Conservation (phyloP, 495 filamentous ascomycete genomes). For the Geoglossum glabrum region DNA sequence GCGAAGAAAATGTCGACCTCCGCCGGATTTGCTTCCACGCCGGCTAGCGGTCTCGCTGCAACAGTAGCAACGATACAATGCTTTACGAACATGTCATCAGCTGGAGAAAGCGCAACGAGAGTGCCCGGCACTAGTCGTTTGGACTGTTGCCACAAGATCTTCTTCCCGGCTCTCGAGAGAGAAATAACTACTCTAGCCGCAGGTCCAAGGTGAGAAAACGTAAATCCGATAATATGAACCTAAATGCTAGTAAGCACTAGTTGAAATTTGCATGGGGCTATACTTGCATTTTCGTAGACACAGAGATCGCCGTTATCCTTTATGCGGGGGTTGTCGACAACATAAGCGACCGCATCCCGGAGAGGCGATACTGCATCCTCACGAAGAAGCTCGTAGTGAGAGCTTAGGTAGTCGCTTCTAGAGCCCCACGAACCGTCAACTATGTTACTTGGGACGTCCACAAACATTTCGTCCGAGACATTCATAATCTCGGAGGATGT, state of each 20-base stretch:
- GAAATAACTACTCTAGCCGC: conserved; percentile 54
- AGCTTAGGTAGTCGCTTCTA: conserved; percentile 17
- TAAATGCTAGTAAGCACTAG: conserved; percentile 14
- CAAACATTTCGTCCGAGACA: background rate
- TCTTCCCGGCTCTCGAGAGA: conserved; percentile 38
- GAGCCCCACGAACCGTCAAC: conserved; percentile 19
- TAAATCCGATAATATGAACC: conserved; percentile 46
- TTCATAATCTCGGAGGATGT: background rate
- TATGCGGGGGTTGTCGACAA: conserved; percentile 14
- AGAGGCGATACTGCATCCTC: conserved; percentile 24
- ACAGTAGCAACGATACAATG: conserved; percentile 54
- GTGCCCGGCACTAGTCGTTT: conserved; percentile 49
- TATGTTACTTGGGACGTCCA: conserved; percentile 18
- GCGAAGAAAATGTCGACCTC: conserved; percentile 63
- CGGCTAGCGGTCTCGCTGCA: conserved; percentile 43
- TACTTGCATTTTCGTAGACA: conserved; percentile 53
- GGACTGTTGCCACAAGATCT: conserved; percentile 59
- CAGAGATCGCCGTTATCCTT: conserved; percentile 31
- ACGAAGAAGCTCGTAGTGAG: conserved; percentile 22
- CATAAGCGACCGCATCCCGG: conserved; percentile 17
- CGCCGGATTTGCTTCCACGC: conserved; percentile 41
- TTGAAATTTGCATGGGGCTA: conserved; percentile 1
- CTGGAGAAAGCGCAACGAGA: conserved; percentile 49
- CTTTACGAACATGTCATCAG: conserved; percentile 38
- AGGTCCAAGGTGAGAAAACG: conserved; percentile 40